Conservation (phyloP, 495 filamentous ascomycete species). For the Lophium mytilinum region DNA sequence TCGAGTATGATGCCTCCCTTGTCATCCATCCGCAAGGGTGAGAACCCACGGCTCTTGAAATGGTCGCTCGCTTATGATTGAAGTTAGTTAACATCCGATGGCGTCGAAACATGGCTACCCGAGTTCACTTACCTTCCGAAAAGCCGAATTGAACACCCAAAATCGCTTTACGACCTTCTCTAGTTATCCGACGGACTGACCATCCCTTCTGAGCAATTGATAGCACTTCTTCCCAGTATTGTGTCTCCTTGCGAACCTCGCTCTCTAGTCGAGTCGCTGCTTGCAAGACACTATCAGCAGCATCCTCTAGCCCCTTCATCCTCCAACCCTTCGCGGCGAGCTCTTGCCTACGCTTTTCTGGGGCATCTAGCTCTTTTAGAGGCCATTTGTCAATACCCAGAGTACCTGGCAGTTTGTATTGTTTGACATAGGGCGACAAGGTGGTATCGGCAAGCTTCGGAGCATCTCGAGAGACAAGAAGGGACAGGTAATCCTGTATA, state of each 20-base stretch:
- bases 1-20: conserved; percentile 71
- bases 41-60: conserved; percentile 71
- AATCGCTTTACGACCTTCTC: conserved; percentile 52
- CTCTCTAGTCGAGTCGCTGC: conserved; percentile 63
- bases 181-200: conserved; percentile 66
- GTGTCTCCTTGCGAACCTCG: conserved; percentile 68
- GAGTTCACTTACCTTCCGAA: conserved; percentile 55
- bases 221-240: conserved; percentile 82
- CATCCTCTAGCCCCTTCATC: conserved; percentile 61
- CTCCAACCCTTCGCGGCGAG: conserved; percentile 69
- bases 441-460: conserved; percentile 59
- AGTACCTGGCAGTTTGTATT: conserved; percentile 53
- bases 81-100: too few species aligned
- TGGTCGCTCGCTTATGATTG: conserved; percentile 56
- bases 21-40: conserved; percentile 61
- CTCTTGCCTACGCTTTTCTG: conserved; percentile 46
- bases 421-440: conserved; percentile 59
- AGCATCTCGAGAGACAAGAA: conserved; percentile 69
- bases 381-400: conserved; percentile 63
- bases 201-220: conserved; percentile 75
- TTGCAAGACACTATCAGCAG: conserved; percentile 65
- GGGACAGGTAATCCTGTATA: conserved; percentile 75
- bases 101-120: too few species aligned
- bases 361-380: conserved; percentile 34
- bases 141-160: conserved; percentile 87